phyloP scores from a whole-genome alignment of 129 eudicot species.

The Pseudognaphalium luteoalbum region DNA sequence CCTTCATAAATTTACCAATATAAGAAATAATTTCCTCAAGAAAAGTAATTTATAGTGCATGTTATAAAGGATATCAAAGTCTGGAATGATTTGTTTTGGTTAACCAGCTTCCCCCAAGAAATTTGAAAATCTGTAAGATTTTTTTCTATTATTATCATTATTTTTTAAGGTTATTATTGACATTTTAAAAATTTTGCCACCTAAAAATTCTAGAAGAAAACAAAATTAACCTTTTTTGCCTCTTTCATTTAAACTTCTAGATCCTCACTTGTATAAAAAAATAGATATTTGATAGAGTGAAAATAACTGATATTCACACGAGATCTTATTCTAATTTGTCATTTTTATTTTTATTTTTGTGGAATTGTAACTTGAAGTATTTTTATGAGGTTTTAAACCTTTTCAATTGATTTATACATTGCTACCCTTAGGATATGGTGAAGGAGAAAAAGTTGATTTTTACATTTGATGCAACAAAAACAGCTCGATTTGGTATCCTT shows the following conservation, averaged over 20 bases:
- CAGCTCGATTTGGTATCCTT: constrained; percentile 94
- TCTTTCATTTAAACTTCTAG: too few species aligned
- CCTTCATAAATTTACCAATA: too few species aligned
- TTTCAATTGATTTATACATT: neutral
- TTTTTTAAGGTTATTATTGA: too few species aligned
- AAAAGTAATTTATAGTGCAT: neutral
- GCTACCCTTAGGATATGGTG: constrained; percentile 74
- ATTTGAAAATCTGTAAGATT: too few species aligned
- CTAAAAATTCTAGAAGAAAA: too few species aligned
- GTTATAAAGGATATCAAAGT: neutral
- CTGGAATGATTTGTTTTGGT: neutral
- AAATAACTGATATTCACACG: neutral
- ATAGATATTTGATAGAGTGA: neutral
- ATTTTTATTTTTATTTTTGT: neutral
- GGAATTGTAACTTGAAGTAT: neutral
- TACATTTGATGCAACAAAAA: constrained; percentile 74
- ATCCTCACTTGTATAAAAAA: too few species aligned
- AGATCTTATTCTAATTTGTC: neutral
- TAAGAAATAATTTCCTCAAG: neutral
- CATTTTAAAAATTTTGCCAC: too few species aligned
- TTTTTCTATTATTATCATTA: too few species aligned
- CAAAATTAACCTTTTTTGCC: too few species aligned
- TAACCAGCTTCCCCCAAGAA: neutral
- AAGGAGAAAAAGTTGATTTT: constrained; percentile 64
- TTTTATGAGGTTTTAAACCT: neutral